Conservation (phyloP, 2,329 filamentous ascomycete species). For the Aspergillus aculeatus region DNA sequence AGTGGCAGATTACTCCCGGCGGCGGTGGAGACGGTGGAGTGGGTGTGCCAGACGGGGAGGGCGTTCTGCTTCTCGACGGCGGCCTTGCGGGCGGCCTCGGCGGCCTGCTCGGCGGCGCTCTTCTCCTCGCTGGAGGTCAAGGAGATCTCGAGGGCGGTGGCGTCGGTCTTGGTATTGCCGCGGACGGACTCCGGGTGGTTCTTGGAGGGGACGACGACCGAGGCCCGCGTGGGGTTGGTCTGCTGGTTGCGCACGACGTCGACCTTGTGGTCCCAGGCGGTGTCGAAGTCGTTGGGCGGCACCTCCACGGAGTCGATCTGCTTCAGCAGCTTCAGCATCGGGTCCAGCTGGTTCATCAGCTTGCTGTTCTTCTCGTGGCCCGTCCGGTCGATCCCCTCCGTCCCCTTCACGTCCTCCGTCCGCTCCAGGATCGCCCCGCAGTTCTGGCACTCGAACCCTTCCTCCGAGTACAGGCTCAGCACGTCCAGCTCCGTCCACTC, state of each 20-base stretch:
- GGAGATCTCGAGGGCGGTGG: conserved; percentile 48
- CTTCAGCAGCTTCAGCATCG: conserved; percentile 48
- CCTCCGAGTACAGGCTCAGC: conserved; percentile 65
- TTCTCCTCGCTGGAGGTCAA: conserved; percentile 51
- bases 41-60: conserved; percentile 54
- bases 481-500: conserved; percentile 92
- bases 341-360: conserved; percentile 49
- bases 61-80: conserved; percentile 53
- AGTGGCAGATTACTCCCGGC: conserved; percentile 23
- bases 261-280: conserved; percentile 50
- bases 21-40: conserved; percentile 46
- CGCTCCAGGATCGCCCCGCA: conserved; percentile 58
- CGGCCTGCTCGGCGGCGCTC: conserved; percentile 49
- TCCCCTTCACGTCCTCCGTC: conserved; percentile 46
- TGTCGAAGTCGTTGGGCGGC: conserved; percentile 50
- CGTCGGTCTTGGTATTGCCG: conserved; percentile 45
- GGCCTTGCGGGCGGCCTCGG: conserved; percentile 48
- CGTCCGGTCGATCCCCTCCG: conserved; percentile 44
- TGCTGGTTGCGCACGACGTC: conserved; percentile 46
- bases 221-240: conserved; percentile 42
- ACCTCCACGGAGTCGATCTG: conserved; percentile 50
- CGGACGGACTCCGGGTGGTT: conserved; percentile 39
- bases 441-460: conserved; percentile 79
- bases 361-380: conserved; percentile 52
- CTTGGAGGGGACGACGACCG: conserved; percentile 41